Evolutionary conservation across 208 protist species (phyloP).

Genomic region (Zelonia costaricensis): DNA sequence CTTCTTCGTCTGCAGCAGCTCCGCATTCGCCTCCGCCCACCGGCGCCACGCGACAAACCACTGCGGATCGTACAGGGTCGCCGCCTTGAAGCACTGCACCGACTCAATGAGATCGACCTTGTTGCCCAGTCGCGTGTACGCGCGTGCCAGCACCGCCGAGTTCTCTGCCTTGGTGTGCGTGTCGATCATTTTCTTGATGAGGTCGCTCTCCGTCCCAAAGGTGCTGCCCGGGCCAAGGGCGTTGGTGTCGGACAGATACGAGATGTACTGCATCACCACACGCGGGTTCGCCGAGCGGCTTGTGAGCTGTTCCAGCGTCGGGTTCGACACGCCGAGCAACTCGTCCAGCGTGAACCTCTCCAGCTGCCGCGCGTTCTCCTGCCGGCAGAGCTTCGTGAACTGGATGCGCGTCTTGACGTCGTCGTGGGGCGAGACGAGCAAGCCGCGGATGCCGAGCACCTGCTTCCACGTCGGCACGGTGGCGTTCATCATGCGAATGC

Average conservation of each 20-base stretch:
- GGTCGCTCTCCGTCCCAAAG: constrained; percentile 72
- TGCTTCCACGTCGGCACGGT: constrained; percentile 97
- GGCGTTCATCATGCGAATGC: constrained; percentile 91
- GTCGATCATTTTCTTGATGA: constrained; percentile 87
- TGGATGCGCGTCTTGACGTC: constrained; percentile 97
- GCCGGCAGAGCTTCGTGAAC: constrained; percentile 95
- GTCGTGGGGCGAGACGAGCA: constrained; percentile 92
- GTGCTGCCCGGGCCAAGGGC: constrained; percentile 50
- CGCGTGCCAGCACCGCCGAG: constrained; percentile 52
- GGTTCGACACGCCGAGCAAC: constrained; percentile 61
- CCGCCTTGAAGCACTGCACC: constrained; percentile 76
- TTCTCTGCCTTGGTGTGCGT: constrained; percentile 80
- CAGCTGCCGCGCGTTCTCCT: constrained; percentile 68
- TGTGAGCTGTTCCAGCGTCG: constrained; percentile 74
- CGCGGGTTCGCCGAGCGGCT: constrained; percentile 68
- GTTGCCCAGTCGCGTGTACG: constrained; percentile 75
- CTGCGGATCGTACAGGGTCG: constrained; percentile 77
- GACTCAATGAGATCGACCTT: constrained; percentile 60
- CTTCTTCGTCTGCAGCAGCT: constrained; percentile 49
- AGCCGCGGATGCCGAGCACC: constrained; percentile 92
- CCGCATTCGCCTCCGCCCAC: constrained; percentile 74
- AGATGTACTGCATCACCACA: constrained; percentile 88
- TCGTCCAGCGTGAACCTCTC: constrained; percentile 81
- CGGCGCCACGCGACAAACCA: constrained; percentile 88
- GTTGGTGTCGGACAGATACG: constrained; percentile 68